Base-by-base conservation (phyloP, 2,329 filamentous ascomycete species). In the Microcera coccophila region DNA sequence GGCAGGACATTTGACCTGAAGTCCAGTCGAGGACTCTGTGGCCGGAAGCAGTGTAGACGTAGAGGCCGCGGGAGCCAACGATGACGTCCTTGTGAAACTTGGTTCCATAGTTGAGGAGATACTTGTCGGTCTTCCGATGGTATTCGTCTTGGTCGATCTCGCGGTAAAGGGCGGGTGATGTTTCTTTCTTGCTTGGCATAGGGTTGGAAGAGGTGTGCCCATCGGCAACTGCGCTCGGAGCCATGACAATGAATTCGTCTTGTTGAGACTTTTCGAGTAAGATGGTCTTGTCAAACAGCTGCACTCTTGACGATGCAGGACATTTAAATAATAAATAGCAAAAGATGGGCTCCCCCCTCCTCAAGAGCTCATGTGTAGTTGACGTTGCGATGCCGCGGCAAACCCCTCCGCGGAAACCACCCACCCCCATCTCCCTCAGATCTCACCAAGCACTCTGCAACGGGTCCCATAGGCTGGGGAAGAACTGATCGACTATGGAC, bases 1-100 rank as follows among this genome's bases (percentile, higher is more conserved):
- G 65, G 24, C 72, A 81, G 5, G 70, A 74, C 76, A 81, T 81
- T 48, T 82, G 78, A 12, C 78, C 77, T 0, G 77, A 81, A 1
- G 77, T 82, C 62, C 72, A 80, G 59, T 82, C 77, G 1, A 81
- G 68, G 41, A 81, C 71, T 37, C 66, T 64, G 37, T 68, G 66
- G 5, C 68, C 66, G 8, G 62, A 59, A 1, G 68, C 62, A 14
- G 70, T 72, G 55, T 74, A 75, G 36, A 79, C 62, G 41, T 65
- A 65, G 1, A 70, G 62, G 0, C 74, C 73, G 20, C 65, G 55
- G 10, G 70, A 66, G 28, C 64, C 67, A 15, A 62, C 63, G 31
- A 77, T 70, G 4, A 76, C 50, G 29, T 61, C 60, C n/a, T 52
- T 45, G 22, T 61, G 53, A 22, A 58, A 57, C 5, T 50, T 45